Base-by-base conservation (phyloP, 306 rosid species). In the Dicorynia guianensis region DNA sequence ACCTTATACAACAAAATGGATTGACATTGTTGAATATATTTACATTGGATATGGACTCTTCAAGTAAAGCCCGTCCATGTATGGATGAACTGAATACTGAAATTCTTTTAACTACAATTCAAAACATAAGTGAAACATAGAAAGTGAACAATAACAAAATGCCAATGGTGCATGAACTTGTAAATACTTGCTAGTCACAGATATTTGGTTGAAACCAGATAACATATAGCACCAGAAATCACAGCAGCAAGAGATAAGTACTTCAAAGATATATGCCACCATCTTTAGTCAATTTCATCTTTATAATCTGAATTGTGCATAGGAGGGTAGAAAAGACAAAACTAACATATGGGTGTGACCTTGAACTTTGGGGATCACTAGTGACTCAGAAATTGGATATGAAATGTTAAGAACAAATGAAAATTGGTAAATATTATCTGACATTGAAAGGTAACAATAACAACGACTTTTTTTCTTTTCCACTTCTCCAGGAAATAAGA, bases 371-470 rank as follows among this genome's bases (percentile, higher is more conserved):
- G 42, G 20, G 71, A 74, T 25, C 52, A 38, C 34, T 54, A 63
- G 9, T 53, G 58, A 48, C 66, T 13, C 30, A 25, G 30, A 25
- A 25, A 25, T 2, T 25, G 54, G 4, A 53, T 60, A 44, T 43
- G 36, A 46, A 30, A 4, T 12, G 25, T 14, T 44, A 46, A 46
- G 54, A 43, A 46, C 38, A 46, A 25, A 25, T 25, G 38, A 13
- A 47, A 33, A 5, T 1, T n/a, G 20, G 20, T 25, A 18, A 54
- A 19, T 14, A 20, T n/a, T 34, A 71, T 9, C 4, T 7, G 15
- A 71, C 61, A 61, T 19, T 17, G 12, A 36, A 5, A 0, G 4
- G 38, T 36, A 72, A 53, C 46, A 81, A 76, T 14, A 55, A 53
- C 50, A 58, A 13, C 49, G 46, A 12, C 39, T 8, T 18, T 3